Conservation (phyloP, 441 rosid species). For the Corymbia calophylla region DNA sequence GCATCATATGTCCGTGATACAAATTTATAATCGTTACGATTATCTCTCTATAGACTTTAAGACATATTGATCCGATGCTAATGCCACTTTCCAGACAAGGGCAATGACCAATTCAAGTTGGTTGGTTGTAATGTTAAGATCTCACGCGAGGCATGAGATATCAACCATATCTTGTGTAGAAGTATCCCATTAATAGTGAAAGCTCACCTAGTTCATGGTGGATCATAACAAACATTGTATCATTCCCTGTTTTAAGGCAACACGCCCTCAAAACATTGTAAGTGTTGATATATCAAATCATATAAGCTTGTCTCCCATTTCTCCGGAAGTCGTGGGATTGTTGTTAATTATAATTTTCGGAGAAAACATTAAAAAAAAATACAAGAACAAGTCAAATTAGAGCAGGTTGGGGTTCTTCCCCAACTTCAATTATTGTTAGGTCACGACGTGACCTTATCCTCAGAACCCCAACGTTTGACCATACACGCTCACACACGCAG, state of each 20-base stretch:
- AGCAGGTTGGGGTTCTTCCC: not conserved
- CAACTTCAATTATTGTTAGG: not conserved
- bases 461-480: not conserved
- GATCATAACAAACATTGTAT: not conserved
- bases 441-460: not conserved
- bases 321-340: not conserved
- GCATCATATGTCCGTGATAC: accelerated
- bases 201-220: not conserved
- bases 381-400: not conserved
- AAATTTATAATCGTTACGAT: accelerated
- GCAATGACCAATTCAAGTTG: not conserved
- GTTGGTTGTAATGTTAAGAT: not conserved
- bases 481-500: not conserved
- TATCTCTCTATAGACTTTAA: not conserved
- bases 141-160: not conserved
- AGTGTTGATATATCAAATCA: not conserved
- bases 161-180: not conserved
- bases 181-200: not conserved
- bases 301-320: not conserved
- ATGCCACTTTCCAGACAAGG: not conserved
- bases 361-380: not conserved
- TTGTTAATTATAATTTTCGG: not conserved
- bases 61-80: not conserved
- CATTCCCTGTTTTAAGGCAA: not conserved
- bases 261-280: not conserved